A percentile compares a stretch with the other conserved stretches of the same genome.
Evolutionary conservation across 192 early-diverging fungal species (phyloP).

Genomic region (Coemansia umbellata): DNA sequence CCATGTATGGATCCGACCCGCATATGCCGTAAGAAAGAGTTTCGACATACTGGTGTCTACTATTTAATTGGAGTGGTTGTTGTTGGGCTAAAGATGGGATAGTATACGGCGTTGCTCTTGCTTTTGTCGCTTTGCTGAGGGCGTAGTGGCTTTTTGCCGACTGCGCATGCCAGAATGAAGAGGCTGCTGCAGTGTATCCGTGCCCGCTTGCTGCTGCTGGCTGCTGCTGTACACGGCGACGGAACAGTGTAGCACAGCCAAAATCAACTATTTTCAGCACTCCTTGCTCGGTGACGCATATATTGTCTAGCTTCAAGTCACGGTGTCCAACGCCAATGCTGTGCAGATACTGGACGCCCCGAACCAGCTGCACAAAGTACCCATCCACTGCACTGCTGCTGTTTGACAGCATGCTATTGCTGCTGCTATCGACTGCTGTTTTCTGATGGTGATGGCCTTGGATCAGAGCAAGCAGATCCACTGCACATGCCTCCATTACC

Average conservation of each 20-base stretch:
- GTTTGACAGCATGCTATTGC: background rate
- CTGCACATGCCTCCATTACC: constrained; percentile 83
- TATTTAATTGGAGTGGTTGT: background rate
- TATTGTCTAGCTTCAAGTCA: constrained; percentile 93
- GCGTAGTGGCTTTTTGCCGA: background rate
- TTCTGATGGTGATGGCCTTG: constrained; percentile 53
- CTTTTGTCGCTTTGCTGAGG: no score
- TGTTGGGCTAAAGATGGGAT: background rate
- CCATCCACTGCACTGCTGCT: constrained; percentile 64
- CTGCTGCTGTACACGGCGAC: constrained; percentile 25
- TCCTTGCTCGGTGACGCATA: constrained; percentile 64
- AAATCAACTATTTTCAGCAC: constrained; percentile 85
- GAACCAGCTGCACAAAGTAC: constrained; percentile 76
- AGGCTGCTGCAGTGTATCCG: background rate
- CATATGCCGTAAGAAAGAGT: constrained; percentile 60
- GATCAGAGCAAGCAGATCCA: constrained; percentile 77
- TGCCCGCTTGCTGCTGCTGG: background rate
- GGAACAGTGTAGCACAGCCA: constrained; percentile 55
- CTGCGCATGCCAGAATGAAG: no score
- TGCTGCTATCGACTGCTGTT: background rate
- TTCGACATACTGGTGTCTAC: constrained; percentile 22
- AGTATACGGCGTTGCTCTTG: constrained; percentile 20
- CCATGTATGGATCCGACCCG: constrained; percentile 94
- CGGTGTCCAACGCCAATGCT: constrained; percentile 72
- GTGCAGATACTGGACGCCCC: constrained; percentile 79